Evolutionary conservation across 306 rosid species (phyloP), one percentile per base, ranked within the genome.

Genomic region (Astragalus membranaceus): DNA sequence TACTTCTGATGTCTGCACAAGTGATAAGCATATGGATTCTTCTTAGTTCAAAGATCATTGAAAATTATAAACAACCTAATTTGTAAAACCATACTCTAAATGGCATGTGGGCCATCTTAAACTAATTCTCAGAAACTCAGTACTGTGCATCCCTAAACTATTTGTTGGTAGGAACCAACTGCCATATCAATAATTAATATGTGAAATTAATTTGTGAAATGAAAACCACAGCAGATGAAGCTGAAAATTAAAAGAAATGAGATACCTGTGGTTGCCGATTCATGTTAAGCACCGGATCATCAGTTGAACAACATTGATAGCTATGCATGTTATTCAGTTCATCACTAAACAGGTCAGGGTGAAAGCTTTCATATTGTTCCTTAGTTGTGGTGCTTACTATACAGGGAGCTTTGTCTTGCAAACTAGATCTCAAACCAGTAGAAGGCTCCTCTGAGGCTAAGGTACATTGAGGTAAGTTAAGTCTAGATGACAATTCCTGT

Each of bases 401-500:
- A 69, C 67, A 58, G 23, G 78, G 60, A 76, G 35, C 50, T 37
- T 73, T 66, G 65, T 83, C 87, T 70, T 70, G 79, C 50, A 78
- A 80, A 61, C 76, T 74, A 60, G 83, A 80, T 7, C 46, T 70
- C 58, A 74, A 80, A 86, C 82, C 67, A 58, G 85, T 76, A 69
- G 85, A 80, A 47, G 67, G 42, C 57, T 66, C 83, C 49, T 83
- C 90, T 54, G 80, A 52, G 17, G 68, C 67, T 75, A 70, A 61
- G 77, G 82, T 80, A 52, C 69, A 69, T 12, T 77, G 82, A 50
- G 90, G 73, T 50, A 78, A 55, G 79, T 80, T 85, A 48, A 95
- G 83, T 80, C 80, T 86, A 71, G 78, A 75, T 44, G 91, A 55
- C 79, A 91, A 78, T 72, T 91, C 99, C 63, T 85, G 92, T 62